Evolutionary conservation across 2,329 filamentous ascomycete genomes (phyloP).

Genomic region (Cryphonectria parasitica): DNA sequence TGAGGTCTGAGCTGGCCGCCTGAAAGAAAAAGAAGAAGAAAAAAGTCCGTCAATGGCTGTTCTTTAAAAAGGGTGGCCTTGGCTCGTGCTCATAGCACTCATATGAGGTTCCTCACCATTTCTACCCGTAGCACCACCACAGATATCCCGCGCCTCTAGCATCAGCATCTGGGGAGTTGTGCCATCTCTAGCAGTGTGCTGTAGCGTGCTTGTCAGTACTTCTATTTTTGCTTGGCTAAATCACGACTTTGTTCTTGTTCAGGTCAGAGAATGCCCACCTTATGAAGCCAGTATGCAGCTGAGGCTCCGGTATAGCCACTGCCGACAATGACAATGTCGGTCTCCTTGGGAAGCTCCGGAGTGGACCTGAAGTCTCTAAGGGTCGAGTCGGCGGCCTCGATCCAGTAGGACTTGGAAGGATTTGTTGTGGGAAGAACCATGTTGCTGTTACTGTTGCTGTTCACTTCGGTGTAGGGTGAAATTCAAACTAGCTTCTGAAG

Average conservation of each 20-base stretch:
- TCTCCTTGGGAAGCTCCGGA: constrained; percentile 24
- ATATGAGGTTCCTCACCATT: constrained; percentile 31
- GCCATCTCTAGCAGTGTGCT: constrained; percentile 30
- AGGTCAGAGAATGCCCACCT: not conserved
- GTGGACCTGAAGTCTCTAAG: constrained; percentile 27
- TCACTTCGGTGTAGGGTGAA: not conserved
- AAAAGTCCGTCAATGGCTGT: not conserved
- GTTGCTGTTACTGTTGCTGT: not conserved
- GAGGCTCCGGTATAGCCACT: constrained; percentile 35
- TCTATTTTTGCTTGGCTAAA: not conserved
- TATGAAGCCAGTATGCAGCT: constrained; percentile 37
- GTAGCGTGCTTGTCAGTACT: not conserved
- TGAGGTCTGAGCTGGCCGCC: constrained; percentile 33
- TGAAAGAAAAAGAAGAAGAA: not conserved
- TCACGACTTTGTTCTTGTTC: not conserved
- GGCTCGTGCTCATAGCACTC: not conserved
- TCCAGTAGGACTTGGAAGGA: constrained; percentile 31
- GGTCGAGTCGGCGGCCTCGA: constrained; percentile 29
- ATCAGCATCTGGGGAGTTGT: constrained; percentile 29
- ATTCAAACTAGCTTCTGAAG: not conserved
- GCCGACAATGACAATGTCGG: constrained; percentile 34
- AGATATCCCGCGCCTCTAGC: constrained; percentile 32
- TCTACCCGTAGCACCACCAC: constrained; percentile 33
- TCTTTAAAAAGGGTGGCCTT: not conserved
- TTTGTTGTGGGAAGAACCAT: constrained; percentile 31